A percentile compares a stretch with the other conserved stretches of the same genome.
Evolutionary conservation across 768 basidiomycete genomes (phyloP).

Genomic region (Kwoniella botswanensis): DNA sequence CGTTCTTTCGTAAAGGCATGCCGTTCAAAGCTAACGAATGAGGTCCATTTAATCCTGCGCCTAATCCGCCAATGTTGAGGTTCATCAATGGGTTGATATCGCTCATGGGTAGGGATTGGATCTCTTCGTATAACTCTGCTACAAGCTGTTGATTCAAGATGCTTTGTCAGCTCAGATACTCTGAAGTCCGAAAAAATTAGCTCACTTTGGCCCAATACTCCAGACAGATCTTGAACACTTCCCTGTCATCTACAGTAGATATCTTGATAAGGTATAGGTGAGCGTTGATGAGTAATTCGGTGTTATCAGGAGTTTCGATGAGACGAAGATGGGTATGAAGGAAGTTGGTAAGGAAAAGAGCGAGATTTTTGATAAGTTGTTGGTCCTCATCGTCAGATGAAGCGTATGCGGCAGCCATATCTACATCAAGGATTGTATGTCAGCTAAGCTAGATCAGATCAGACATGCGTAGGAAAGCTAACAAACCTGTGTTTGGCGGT

Average conservation of each 20-base stretch:
- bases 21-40: conserved; percentile 52
- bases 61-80: conserved; percentile 73
- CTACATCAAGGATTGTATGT: conserved; percentile 38
- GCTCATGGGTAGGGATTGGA: conserved; percentile 84
- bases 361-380: conserved; percentile 94
- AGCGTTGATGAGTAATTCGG: conserved; percentile 91
- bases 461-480: not conserved
- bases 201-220: conserved; percentile 75
- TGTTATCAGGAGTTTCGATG: conserved; percentile 89
- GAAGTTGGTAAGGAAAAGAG: conserved; percentile 97
- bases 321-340: conserved; percentile 88
- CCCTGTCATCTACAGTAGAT: conserved; percentile 95
- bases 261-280: conserved; percentile 99
- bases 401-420: conserved; percentile 89
- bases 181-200: not conserved
- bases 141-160: conserved; percentile 70
- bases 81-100: conserved; percentile 74
- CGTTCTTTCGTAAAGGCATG: conserved; percentile 79
- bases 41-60: conserved; percentile 51
- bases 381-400: conserved; percentile 90
- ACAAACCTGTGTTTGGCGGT: conserved; percentile 77
- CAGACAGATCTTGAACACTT: conserved; percentile 98
- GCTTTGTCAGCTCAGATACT: not conserved
- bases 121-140: conserved; percentile 94
- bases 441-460: conserved; percentile 2